Conservation (phyloP, 2,329 filamentous ascomycete genomes). For the Fusarium hainanense region DNA sequence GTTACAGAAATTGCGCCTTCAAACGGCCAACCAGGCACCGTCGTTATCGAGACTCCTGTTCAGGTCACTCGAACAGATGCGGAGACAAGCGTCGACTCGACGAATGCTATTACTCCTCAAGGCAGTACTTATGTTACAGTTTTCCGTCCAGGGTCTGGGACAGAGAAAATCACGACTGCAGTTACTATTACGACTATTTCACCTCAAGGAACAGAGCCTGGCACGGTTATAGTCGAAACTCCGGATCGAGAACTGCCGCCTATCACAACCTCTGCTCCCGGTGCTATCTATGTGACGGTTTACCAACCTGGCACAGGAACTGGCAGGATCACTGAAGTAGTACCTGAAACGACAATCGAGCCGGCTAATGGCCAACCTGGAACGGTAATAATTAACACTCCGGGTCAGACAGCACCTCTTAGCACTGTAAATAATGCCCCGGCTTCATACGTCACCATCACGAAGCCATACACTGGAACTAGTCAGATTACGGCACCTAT, state of each 20-base stretch:
- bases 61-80: background rate
- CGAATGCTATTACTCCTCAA: background rate
- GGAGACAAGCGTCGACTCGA: background rate
- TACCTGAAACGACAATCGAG: conserved; percentile 28
- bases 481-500: conserved; percentile 5
- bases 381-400: conserved; percentile 32
- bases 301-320: conserved; percentile 21
- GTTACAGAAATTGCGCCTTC: conserved; percentile 16
- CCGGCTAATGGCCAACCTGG: conserved; percentile 17
- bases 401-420: conserved; percentile 18
- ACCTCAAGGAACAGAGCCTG: conserved; percentile 16
- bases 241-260: conserved; percentile 19
- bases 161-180: conserved; percentile 15
- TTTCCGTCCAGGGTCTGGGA: conserved; percentile 23
- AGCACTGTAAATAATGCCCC: conserved; percentile 5
- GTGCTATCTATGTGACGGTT: conserved; percentile 21
- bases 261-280: conserved; percentile 17
- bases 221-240: conserved; percentile 32
- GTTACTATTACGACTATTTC: conserved; percentile 22
- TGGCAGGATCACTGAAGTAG: conserved; percentile 13
- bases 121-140: conserved; percentile 23
- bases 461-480: conserved; percentile 18
- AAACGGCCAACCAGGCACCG: conserved; percentile 21
- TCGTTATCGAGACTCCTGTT: conserved; percentile 25
- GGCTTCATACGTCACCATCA: conserved; percentile 21